Evolutionary conservation across 208 protist species (phyloP).

Genomic region (Trypanosoma grayi): DNA sequence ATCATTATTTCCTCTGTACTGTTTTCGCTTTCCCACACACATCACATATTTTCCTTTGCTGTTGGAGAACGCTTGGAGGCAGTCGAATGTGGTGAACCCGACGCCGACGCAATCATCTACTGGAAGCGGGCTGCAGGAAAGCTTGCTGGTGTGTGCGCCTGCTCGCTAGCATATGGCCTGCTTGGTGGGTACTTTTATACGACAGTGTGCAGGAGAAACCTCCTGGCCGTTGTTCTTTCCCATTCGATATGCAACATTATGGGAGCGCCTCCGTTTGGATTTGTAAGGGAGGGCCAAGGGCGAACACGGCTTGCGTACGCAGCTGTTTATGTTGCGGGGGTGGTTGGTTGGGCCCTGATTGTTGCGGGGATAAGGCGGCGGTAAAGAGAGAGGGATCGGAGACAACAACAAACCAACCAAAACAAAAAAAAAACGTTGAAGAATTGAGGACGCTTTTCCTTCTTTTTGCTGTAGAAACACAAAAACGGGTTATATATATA

Average conservation of each 20-base stretch:
- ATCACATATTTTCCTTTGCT: constrained; percentile 43
- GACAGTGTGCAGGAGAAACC: constrained; percentile 34
- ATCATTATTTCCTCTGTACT: constrained; percentile 45
- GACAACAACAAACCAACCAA: too few relatives aligned
- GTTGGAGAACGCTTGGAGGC: constrained; percentile 31
- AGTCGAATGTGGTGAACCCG: neutral
- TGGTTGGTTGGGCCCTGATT: constrained; percentile 12
- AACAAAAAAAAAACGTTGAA: too few relatives aligned
- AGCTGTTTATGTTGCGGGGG: neutral
- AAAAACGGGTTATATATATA: too few relatives aligned
- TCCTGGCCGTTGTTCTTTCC: constrained; percentile 35
- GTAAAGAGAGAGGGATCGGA: constrained; percentile 15
- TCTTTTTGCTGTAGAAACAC: too few relatives aligned
- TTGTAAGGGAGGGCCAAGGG: neutral
- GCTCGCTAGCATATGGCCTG: constrained; percentile 50
- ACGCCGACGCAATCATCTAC: neutral
- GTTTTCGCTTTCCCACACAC: constrained; percentile 66
- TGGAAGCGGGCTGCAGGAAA: constrained; percentile 15
- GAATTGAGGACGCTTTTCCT: too few relatives aligned
- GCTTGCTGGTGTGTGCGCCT: constrained; percentile 20
- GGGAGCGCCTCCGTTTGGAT: constrained; percentile 43
- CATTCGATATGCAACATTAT: constrained; percentile 73
- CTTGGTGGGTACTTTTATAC: constrained; percentile 61
- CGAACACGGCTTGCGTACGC: neutral
- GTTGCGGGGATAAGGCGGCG: neutral